Base-by-base conservation (phyloP, 75 land plant genomes). In the Sequoia sempervirens region DNA sequence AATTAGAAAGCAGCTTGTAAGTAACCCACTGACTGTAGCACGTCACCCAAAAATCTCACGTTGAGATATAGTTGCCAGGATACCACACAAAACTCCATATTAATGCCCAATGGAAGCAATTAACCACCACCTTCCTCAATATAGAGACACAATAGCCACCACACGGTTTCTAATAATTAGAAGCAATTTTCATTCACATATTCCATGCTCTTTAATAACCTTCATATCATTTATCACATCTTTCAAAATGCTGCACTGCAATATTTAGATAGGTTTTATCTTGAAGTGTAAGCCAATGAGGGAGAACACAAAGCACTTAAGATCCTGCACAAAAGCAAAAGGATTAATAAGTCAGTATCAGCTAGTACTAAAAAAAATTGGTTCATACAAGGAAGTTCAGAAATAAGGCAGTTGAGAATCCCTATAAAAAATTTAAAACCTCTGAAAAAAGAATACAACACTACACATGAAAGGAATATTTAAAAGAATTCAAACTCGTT, bases 261-360 rank as follows among this genome's bases (percentile, higher is more conserved):
- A 82, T n/a, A 38, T 80, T 66, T 92, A 92, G 85, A 97, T 95
- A n/a, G 99, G 99, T 89, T 95, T 97, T 87, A 97, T 97, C 91
- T 97, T 97, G 91, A 97, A 97, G 87, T 97, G 96, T 72, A 97
- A 87, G 1, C 96, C 93, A 83, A 97, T 97, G 12, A 97, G 96
- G 41, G 99, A 97, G 88, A 95, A 95, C 81, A 95, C 99, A 74
- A 97, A 94, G 85, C 99, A 97, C 82, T 95, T 95, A 85, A 97
- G 82, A 81, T 96, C 99, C 99, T 96, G 97, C 92, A 95, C 50
- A 64, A 20, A 85, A n/a, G 28, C 28, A 78, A 26, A 43, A 26
- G 0, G 20, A 76, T 8, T 45, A n/a, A 40, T 40, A 0, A 45
- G 50, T 43, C 12, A 28, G 73, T 43, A n/a, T 11, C 80, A 45